Base-by-base conservation (phyloP, 192 early-diverging fungal genomes). In the Coemansia sp. region DNA sequence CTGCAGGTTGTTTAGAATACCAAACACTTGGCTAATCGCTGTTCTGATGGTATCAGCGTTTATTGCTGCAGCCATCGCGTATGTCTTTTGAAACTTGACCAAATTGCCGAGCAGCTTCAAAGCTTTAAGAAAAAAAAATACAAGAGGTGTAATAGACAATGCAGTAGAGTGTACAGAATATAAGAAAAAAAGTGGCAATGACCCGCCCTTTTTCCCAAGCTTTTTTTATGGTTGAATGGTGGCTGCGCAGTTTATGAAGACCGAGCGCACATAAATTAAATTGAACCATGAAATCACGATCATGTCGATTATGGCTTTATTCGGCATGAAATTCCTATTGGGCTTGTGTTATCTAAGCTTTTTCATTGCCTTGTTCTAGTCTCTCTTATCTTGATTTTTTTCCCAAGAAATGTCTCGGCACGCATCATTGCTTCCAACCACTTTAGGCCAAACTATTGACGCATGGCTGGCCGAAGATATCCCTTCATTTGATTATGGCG, bases 401-500 rank as follows among this genome's bases (percentile, higher is more conserved):
- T n/a, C n/a, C n/a, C n/a, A n/a, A 26, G 23, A 46, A 20, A 76
- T 76, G 66, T 50, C 72, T 23, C 74, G 76, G 37, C 77, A 80
- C 53, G 72, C 71, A 10, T 84, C 93, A 57, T 81, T 97, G 37
- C 82, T 94, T 9, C 88, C 93, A 6, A 73, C 84, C 9, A 82
- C 82, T 49, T 92, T 83, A 80, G 85, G 88, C 48, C 71, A 81
- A 30, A 69, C 82, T 30, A 87, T 97, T 42, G 65, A 85, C n/a
- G 72, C 74, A 43, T 97, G 93, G 90, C 80, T 97, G 9, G 78
- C 86, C 64, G 94, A 98, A 66, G 96, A 98, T 73, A 89, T 90
- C n/a, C 93, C 96, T 6, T 93, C 91, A 14, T 96, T 98, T 68
- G 96, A 98, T 73, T 96, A 93, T 67, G 96, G 96, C 31, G 96